These are phyloP conservation scores for Pachysandra terminalis DNA, from an alignment of 164 flowering plant species.

Conservation along the genomic window DNA sequence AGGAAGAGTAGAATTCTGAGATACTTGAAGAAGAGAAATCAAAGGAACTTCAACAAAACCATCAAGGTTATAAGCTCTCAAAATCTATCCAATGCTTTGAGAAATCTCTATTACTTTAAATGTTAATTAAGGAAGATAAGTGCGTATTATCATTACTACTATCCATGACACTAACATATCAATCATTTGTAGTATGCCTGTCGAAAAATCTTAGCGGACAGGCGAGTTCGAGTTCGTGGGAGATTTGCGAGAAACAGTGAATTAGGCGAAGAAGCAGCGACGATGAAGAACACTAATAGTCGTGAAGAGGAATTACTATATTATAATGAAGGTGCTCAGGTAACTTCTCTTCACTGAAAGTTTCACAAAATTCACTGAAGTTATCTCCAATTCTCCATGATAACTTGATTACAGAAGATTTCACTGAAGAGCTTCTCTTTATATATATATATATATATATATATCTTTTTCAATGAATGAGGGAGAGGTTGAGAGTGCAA, in stretches of 20 bases:
- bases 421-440: too few relatives aligned
- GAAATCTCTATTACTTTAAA: too few relatives aligned
- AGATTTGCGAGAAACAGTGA: constrained; percentile 81
- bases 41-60: constrained; percentile 87
- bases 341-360: constrained; percentile 8
- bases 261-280: constrained; percentile 21
- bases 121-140: too few relatives aligned
- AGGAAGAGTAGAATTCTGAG: constrained; percentile 67
- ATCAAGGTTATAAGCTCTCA: constrained; percentile 57
- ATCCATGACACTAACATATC: background rate
- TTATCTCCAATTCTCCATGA: background rate
- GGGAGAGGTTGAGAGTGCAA: too few relatives aligned
- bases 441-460: too few relatives aligned
- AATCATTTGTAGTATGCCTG: constrained; percentile 62
- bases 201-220: constrained; percentile 80
- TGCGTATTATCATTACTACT: too few relatives aligned
- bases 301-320: constrained; percentile 16
- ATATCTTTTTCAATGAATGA: too few relatives aligned
- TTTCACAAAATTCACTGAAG: background rate
- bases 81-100: too few relatives aligned
- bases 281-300: constrained; percentile 12
- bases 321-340: constrained; percentile 29
- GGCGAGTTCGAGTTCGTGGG: constrained; percentile 72
- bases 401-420: too few relatives aligned
- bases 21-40: constrained; percentile 79